Conservation (phyloP, 2,329 filamentous ascomycete species). For the Trichophyton verrucosum region DNA sequence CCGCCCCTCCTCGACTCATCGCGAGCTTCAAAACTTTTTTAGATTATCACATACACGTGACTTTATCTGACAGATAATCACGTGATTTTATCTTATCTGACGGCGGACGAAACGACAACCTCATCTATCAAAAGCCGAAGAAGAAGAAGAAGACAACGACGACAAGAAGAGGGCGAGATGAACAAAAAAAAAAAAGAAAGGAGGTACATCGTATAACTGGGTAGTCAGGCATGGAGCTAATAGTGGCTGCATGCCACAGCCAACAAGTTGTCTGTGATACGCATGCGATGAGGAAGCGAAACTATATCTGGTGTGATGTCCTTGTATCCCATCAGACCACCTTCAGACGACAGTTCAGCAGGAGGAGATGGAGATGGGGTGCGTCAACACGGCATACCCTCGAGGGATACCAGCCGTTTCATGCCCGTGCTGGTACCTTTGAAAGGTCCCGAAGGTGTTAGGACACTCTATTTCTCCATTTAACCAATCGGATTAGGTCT, state of each 20-base stretch:
- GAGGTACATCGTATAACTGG: background rate
- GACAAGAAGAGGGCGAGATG: background rate
- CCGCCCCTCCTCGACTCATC: conserved; percentile 1
- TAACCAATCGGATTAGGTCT: background rate
- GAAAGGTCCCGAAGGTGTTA: background rate
- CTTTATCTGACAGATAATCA: background rate
- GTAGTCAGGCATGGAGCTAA: background rate
- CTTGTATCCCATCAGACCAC: background rate
- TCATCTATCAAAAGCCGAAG: background rate
- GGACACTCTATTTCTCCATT: background rate
- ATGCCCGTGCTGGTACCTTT: background rate
- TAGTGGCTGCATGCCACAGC: background rate
- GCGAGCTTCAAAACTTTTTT: background rate
- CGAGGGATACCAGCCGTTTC: background rate
- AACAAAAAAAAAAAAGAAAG: background rate
- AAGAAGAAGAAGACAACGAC: background rate
- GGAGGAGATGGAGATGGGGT: background rate
- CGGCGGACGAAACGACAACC: background rate
- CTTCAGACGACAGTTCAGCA: background rate
- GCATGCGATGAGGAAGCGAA: no score
- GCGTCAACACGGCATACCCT: background rate
- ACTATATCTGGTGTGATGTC: background rate
- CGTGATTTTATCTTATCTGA: background rate
- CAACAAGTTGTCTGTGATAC: background rate
- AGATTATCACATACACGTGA: background rate